These are phyloP conservation scores for Heterobasidion parviporum DNA, from an alignment of 1,284 basidiomycete species.

Conservation along the genomic window DNA sequence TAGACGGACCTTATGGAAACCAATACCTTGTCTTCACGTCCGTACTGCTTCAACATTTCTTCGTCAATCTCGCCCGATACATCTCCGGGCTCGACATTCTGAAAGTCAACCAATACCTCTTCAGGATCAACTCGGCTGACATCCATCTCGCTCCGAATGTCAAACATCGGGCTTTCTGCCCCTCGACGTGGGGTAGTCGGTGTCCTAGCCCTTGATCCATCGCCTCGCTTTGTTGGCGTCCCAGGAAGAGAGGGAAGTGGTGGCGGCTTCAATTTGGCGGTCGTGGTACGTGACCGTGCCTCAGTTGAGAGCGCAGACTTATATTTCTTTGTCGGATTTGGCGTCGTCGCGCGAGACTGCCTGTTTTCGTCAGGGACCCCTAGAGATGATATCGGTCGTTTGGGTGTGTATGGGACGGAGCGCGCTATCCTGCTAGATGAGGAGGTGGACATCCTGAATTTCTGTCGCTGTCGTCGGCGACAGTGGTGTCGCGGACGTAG, in stretches of 20 bases:
- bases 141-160: conserved; percentile 58
- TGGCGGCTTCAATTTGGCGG: conserved; percentile 25
- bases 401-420: conserved; percentile 42
- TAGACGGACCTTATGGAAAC: conserved; percentile 70
- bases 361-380: conserved; percentile 13
- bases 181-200: conserved; percentile 28
- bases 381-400: conserved; percentile 33
- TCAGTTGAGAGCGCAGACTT: conserved; percentile 58
- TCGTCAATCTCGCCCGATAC: conserved; percentile 60
- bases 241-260: conserved; percentile 39
- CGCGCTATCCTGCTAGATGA: conserved; percentile 4
- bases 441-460: background rate
- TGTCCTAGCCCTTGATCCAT: conserved; percentile 33
- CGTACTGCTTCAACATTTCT: conserved; percentile 40
- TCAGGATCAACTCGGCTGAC: conserved; percentile 71
- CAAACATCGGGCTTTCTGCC: conserved; percentile 34
- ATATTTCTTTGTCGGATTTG: conserved; percentile 51
- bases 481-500: background rate
- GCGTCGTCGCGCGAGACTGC: conserved; percentile 22
- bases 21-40: conserved; percentile 77
- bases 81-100: conserved; percentile 61
- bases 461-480: background rate
- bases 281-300: conserved; percentile 33
- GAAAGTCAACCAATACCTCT: conserved; percentile 63
- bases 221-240: conserved; percentile 37